These are phyloP conservation scores for Psidium friedrichsthalianum DNA, from an alignment of 345 rosid species.

Conservation along the genomic window DNA sequence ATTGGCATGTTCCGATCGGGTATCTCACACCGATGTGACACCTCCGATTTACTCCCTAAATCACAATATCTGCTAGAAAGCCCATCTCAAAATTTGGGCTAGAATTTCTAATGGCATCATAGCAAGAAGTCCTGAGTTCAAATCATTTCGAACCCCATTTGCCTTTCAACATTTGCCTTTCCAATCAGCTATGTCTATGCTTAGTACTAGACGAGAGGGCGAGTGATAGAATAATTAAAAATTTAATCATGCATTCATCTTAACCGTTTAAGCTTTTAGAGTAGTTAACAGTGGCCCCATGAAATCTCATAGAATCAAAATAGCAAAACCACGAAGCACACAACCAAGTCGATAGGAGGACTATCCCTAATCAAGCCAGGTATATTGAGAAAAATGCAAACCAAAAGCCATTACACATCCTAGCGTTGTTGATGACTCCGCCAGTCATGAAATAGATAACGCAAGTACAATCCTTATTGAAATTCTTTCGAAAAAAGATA, in stretches of 20 bases:
- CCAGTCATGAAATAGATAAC: background rate
- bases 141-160: no score
- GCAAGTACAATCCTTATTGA: background rate
- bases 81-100: no score
- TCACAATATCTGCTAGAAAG: no score
- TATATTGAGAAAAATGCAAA: background rate
- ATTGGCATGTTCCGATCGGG: background rate
- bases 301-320: background rate
- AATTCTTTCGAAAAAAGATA: rapidly evolving
- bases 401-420: background rate
- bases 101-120: no score
- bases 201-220: no score
- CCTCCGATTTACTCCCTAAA: background rate
- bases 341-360: background rate
- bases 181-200: no score
- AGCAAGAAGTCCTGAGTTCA: no score
- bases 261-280: no score
- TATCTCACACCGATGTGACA: background rate
- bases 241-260: no score
- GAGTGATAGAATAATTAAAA: no score
- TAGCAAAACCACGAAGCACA: background rate
- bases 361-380: background rate
- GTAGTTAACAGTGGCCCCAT: no score
- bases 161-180: no score
- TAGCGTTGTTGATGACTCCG: background rate